Evolutionary conservation across 2,329 filamentous ascomycete species (phyloP).

Genomic region (Penicillium sp.): DNA sequence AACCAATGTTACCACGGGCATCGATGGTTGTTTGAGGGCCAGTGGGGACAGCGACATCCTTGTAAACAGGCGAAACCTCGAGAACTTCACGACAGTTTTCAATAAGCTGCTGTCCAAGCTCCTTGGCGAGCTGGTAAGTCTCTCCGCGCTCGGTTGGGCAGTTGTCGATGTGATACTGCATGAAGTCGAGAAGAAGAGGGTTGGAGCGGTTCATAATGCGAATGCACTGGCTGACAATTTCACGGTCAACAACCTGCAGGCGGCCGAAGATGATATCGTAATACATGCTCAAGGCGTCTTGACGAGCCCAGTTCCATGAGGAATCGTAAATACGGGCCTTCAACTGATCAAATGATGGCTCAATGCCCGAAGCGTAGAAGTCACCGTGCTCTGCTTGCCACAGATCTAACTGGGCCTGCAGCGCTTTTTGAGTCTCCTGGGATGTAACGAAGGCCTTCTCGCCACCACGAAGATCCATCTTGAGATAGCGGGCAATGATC

Average conservation of each 20-base stretch:
- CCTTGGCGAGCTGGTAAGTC: constrained; percentile 96
- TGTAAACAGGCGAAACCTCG: constrained; percentile 80
- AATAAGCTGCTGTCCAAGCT: constrained; percentile 87
- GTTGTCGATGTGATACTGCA: constrained; percentile 99
- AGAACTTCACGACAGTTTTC: constrained; percentile 97
- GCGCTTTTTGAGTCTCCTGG: constrained; percentile 78
- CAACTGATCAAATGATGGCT: constrained; percentile 86
- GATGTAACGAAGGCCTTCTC: constrained; percentile 88
- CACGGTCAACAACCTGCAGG: constrained; percentile 86
- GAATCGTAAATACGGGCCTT: constrained; percentile 98
- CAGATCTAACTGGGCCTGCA: constrained; percentile 90
- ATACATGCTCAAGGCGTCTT: constrained; percentile 97
- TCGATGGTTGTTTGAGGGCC: constrained; percentile 92
- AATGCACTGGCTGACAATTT: constrained; percentile 98
- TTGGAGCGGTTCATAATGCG: constrained; percentile 99
- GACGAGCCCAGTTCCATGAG: constrained; percentile 98
- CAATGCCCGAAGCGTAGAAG: constrained; percentile 90
- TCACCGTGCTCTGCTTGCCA: constrained; percentile 97
- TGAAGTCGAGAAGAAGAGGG: constrained; percentile 91
- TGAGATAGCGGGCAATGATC: constrained; percentile 89
- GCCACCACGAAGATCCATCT: constrained; percentile 93
- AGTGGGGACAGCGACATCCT: constrained; percentile 90
- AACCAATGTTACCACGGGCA: constrained; percentile 85
- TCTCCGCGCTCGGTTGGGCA: constrained; percentile 95
- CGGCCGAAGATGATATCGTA: constrained; percentile 98